Conservation (phyloP, 768 basidiomycete genomes). For the Lactifluus echinatus region DNA sequence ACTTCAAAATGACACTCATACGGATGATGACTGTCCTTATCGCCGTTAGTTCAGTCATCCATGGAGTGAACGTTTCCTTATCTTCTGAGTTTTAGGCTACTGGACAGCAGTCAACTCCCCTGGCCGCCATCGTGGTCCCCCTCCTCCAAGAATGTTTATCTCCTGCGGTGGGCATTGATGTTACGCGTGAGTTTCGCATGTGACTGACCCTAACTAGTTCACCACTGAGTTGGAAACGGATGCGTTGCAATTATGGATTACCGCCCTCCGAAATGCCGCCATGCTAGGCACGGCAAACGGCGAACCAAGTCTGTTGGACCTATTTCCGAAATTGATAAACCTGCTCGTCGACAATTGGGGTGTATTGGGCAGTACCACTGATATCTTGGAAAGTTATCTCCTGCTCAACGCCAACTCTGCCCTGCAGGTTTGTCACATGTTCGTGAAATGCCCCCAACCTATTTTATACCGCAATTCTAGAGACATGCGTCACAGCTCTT, state of each 20-base stretch:
- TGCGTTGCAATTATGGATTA: conserved; percentile 65
- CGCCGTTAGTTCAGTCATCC: conserved; percentile 37
- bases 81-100: conserved; percentile 42
- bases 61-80: not conserved
- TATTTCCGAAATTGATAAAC: conserved; percentile 56
- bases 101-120: conserved; percentile 47
- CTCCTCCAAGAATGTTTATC: conserved; percentile 58
- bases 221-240: conserved; percentile 71
- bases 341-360: conserved; percentile 65
- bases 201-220: conserved; percentile 33
- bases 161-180: conserved; percentile 34
- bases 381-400: conserved; percentile 69
- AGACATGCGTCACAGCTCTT: conserved; percentile 48
- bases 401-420: conserved; percentile 57
- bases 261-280: conserved; percentile 56
- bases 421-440: conserved; percentile 44
- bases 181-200: not conserved
- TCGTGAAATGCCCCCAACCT: not conserved
- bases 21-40: conserved; percentile 62
- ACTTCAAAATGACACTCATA: conserved; percentile 65
- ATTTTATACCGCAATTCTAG: conserved; percentile 29
- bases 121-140: conserved; percentile 50
- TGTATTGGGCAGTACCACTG: conserved; percentile 56
- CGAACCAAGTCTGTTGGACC: conserved; percentile 44
- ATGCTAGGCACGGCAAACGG: conserved; percentile 41